Evolutionary conservation across 495 filamentous ascomycete genomes (phyloP).

Genomic region (Aspergillus diversus): DNA sequence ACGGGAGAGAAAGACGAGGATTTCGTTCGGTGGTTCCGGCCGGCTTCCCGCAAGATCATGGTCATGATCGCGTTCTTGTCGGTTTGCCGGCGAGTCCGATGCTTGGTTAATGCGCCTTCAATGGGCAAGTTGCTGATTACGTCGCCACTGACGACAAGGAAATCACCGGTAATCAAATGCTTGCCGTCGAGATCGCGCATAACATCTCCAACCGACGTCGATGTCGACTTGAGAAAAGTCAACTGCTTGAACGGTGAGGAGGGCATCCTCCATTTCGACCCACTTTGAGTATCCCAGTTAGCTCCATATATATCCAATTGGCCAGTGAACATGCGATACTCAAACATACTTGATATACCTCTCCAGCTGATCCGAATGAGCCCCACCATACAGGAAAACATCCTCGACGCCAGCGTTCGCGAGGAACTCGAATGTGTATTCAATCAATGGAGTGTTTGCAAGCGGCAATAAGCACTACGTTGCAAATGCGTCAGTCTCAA

Average conservation of each 20-base stretch:
- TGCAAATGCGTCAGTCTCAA: conserved; percentile 11
- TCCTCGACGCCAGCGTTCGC: conserved; percentile 91
- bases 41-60: conserved; percentile 82
- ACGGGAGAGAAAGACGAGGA: conserved; percentile 72
- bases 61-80: conserved; percentile 99
- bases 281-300: conserved; percentile 36
- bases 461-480: conserved; percentile 87
- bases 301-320: not conserved
- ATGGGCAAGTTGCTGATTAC: conserved; percentile 90
- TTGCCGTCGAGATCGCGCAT: conserved; percentile 93
- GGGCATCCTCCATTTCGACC: conserved; percentile 67
- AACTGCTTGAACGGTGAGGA: conserved; percentile 85
- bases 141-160: conserved; percentile 90
- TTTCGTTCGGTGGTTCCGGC: conserved; percentile 74
- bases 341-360: conserved; percentile 68
- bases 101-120: conserved; percentile 73
- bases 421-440: conserved; percentile 96
- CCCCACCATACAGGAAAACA: conserved; percentile 87
- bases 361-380: conserved; percentile 89
- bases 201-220: conserved; percentile 89
- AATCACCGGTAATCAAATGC: conserved; percentile 84
- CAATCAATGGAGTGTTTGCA: conserved; percentile 91
- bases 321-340: not conserved
- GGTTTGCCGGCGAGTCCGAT: conserved; percentile 76
- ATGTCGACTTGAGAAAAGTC: conserved; percentile 83